Evolutionary conservation across 805 yeast genomes (phyloP), one percentile per base, ranked within the genome.

Genomic region (Wickerhamomyces bisporus): DNA sequence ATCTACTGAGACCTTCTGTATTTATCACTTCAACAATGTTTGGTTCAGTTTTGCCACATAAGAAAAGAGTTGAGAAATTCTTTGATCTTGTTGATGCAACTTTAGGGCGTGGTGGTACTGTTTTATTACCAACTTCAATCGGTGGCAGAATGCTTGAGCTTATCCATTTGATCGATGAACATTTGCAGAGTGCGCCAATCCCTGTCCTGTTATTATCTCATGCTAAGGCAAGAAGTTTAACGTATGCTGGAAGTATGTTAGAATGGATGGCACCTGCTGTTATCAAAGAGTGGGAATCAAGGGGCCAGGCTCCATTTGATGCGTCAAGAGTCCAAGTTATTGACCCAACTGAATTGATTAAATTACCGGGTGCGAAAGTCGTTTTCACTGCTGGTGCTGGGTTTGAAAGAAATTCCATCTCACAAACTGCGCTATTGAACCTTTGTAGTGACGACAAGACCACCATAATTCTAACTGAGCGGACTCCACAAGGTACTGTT

Each of bases 241-340:
- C 82, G 19, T 86, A 84, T 54, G 96, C 97, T 0, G 76, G 86
- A 12, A 83, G 88, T 39, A 84, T 93, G 81, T 63, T 91, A 21
- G 98, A 93, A 64, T 93, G 98, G 98, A 83, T 93, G 88, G 79
- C 95, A 0, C 75, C 91, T 0, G 72, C 81, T n/a, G 72, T 88
- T n/a, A 74, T 86, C 19, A 82, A 84, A 49, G 83, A 79, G 32
- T 88, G 96, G 91, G 95, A 87, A 52, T 65, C 72, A 7, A 71
- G 75, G 43, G 80, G 80, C 38, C 74, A 73, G 38, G 73, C 82
- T 2, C 96, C 97, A 1, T 89, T 91, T 55, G 94, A 85, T 48
- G 75, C 84, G 31, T 62, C 77, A 20, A 65, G 78, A 53, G 74
- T 80, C 42, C 76, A 81, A 52, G 64, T 79, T 36, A 61, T 76